Evolutionary conservation across 2,329 filamentous ascomycete genomes (phyloP).

Genomic region (Paracamarosporium sp.): DNA sequence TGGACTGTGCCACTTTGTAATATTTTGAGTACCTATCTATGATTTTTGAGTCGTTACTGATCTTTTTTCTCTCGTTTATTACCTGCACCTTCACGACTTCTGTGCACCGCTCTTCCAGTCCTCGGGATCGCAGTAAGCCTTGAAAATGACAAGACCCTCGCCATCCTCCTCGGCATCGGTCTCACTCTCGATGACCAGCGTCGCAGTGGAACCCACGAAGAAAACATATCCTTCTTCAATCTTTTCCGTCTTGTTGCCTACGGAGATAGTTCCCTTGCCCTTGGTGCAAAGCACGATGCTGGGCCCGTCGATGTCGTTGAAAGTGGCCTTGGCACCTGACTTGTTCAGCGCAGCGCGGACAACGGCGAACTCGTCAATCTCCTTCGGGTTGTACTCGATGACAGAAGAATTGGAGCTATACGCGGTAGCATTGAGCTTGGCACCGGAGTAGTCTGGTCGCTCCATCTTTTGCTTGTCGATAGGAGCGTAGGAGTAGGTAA

Average conservation of each 20-base stretch:
- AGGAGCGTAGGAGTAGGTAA: conserved; percentile 95
- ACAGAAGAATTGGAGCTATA: conserved; percentile 79
- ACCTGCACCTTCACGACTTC: conserved; percentile 29
- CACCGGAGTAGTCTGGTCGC: conserved; percentile 85
- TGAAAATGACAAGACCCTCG: conserved; percentile 84
- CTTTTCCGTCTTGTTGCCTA: conserved; percentile 81
- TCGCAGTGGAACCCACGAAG: conserved; percentile 83
- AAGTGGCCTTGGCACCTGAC: conserved; percentile 79
- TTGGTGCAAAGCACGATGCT: conserved; percentile 91
- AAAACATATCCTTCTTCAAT: conserved; percentile 60
- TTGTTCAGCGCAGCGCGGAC: conserved; percentile 77
- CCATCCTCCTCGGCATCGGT: conserved; percentile 50
- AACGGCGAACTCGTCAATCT: conserved; percentile 95
- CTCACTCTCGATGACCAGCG: conserved; percentile 76
- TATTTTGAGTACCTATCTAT: not conserved
- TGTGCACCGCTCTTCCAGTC: conserved; percentile 23
- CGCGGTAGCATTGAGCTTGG: conserved; percentile 77
- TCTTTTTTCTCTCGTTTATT: not conserved
- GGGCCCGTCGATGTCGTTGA: conserved; percentile 85
- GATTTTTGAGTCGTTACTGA: not conserved
- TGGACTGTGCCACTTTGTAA: not conserved
- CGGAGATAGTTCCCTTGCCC: conserved; percentile 82
- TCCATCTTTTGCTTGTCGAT: conserved; percentile 95
- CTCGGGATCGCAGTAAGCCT: conserved; percentile 80
- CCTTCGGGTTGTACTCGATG: conserved; percentile 89